Conservation (phyloP, 352 stramenopile genomes). For the Globisporangium cystogenes region DNA sequence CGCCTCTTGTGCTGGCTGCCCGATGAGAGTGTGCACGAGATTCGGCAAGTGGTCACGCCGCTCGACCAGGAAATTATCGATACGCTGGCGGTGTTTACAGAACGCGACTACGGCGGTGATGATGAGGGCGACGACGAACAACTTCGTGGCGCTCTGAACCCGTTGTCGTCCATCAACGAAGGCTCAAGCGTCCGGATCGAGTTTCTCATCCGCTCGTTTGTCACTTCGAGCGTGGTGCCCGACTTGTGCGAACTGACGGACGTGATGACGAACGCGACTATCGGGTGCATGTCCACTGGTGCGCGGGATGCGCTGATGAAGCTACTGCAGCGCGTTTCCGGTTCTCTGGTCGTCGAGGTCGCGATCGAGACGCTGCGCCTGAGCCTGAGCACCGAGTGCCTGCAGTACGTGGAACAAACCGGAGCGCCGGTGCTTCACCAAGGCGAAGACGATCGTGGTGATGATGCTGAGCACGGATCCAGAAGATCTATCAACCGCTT, state of each 20-base stretch:
- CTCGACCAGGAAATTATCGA: slow-evolving; percentile 1
- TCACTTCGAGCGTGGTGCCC: slow-evolving; percentile 6
- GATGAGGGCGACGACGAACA: not conserved
- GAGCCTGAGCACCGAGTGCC: slow-evolving; percentile 24
- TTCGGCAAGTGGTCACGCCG: slow-evolving; percentile 11
- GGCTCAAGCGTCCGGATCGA: slow-evolving; percentile 12
- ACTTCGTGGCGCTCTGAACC: not conserved
- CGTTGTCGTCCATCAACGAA: not conserved
- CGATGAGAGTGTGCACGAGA: slow-evolving; percentile 25
- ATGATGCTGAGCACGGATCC: slow-evolving; percentile 6
- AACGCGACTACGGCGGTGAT: not conserved
- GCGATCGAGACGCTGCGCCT: slow-evolving; percentile 14
- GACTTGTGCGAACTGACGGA: slow-evolving; percentile 17
- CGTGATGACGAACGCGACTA: slow-evolving; percentile 25
- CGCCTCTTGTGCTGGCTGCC: slow-evolving; percentile 45
- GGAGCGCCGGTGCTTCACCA: not conserved
- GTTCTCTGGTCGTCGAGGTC: slow-evolving; percentile 18
- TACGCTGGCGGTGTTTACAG: slow-evolving; percentile 5
- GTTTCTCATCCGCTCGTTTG: slow-evolving; percentile 13
- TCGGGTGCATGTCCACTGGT: slow-evolving; percentile 28
- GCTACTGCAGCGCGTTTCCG: slow-evolving; percentile 20
- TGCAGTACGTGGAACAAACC: slow-evolving; percentile 12
- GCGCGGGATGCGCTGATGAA: slow-evolving; percentile 23
- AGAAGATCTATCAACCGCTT: slow-evolving; percentile 5
- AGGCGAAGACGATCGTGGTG: slow-evolving; percentile 1